Evolutionary conservation across 768 basidiomycete genomes (phyloP), one percentile per base, ranked within the genome.

Genomic region (Hortiboletus flavorubellus): DNA sequence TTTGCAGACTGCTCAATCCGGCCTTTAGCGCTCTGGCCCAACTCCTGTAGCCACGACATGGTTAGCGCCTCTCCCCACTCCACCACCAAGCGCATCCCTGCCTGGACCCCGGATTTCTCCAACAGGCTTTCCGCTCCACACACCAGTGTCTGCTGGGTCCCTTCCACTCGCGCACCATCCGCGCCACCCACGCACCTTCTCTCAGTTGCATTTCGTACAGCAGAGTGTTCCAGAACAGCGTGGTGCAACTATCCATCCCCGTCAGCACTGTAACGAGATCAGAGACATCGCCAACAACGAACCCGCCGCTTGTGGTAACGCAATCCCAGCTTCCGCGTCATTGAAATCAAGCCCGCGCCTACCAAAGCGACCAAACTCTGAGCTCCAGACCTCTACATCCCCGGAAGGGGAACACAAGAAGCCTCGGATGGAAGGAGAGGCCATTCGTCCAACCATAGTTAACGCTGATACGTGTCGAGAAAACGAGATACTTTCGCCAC

Each of bases 331-430:
- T 33, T 39, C 46, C 9, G 18, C 16, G 10, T 8, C 31, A 15
- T 33, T 31, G 30, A 29, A 38, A 12, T 51, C 58, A 2, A 56
- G 33, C 16, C 49, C 51, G 11, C 55, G 47, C 15, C 39, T 52
- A 40, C 40, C 39, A 38, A 69, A 69, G 29, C 64, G 68, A 44
- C 45, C 60, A 29, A 62, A 29, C 21, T 46, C 56, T 26, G 64
- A 55, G 23, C 5, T 50, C 8, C 58, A 57, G 45, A 42, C 46
- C 39, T 47, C 46, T 15, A 18, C 31, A 10, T 45, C 33, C 46
- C 58, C 55, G 5, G 58, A 5, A 58, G 63, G 35, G 39, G 60
- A 55, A 18, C 46, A 23, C 5, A 68, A 68, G 49, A 70, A 58
- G 23, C 42, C 52, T 30, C 66, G 66, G n/a, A 46, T 57, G 0